A percentile compares a stretch with the other conserved stretches of the same genome.
Conservation (phyloP, 106 monocot species). For the Allium cepa region DNA sequence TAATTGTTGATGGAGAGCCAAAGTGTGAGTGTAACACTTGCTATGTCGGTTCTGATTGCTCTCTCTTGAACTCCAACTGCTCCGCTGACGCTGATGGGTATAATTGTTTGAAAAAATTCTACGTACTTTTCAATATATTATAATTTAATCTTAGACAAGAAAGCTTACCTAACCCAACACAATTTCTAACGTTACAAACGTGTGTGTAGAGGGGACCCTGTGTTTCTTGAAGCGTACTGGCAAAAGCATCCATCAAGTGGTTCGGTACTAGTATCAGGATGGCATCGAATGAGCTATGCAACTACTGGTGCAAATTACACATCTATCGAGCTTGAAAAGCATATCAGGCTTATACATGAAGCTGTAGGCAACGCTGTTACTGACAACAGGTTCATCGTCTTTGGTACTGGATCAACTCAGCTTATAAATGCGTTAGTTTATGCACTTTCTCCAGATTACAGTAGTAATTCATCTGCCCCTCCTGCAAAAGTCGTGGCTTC, state of each 20-base stretch:
- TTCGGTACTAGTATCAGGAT: slow-evolving; percentile 54
- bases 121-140: too few relatives aligned
- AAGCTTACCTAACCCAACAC: too few relatives aligned
- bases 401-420: slow-evolving; percentile 70
- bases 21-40: slow-evolving; percentile 1
- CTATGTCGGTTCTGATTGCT: background rate
- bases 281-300: slow-evolving; percentile 76
- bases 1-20: background rate
- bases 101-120: background rate
- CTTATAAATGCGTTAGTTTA: slow-evolving; percentile 62
- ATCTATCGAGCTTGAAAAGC: slow-evolving; percentile 51
- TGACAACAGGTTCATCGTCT: slow-evolving; percentile 43
- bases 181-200: background rate
- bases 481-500: slow-evolving; percentile 56
- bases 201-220: slow-evolving; percentile 50
- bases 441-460: slow-evolving; percentile 39
- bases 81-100: background rate
- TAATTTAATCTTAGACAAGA: too few relatives aligned
- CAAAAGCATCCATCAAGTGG: slow-evolving; percentile 33
- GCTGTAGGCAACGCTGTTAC: slow-evolving; percentile 60
- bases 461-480: background rate
- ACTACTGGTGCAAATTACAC: slow-evolving; percentile 23
- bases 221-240: slow-evolving; percentile 84
- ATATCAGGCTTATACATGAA: slow-evolving; percentile 60
- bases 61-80: background rate